A percentile compares a stretch with the other conserved stretches of the same genome.
phyloP scores from a whole-genome alignment of 2,329 filamentous ascomycete genomes.

The Talaromyces sp. region DNA sequence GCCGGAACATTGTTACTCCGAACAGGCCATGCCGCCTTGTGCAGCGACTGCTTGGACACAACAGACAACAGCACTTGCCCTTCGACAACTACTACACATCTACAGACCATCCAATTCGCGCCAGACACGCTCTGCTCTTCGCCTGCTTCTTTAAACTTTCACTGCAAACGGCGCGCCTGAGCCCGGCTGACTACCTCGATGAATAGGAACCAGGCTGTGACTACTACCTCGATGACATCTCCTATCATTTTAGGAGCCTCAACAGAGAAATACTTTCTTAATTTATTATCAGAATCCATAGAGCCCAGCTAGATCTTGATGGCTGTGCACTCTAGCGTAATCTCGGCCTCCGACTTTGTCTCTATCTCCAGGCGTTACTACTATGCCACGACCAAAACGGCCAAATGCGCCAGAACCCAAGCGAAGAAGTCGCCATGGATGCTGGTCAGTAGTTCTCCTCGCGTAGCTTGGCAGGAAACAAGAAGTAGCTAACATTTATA shows the following conservation, averaged over 20 bases:
- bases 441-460: constrained; percentile 50
- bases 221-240: constrained; percentile 10
- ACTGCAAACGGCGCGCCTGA: constrained; percentile 6
- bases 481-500: background rate
- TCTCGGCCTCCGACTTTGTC: background rate
- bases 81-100: background rate
- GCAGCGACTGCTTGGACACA: no score
- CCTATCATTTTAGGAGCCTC: constrained; percentile 13
- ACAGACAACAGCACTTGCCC: background rate
- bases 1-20: background rate
- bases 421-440: constrained; percentile 63
- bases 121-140: background rate
- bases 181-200: constrained; percentile 11
- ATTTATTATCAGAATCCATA: background rate
- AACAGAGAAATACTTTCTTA: constrained; percentile 11
- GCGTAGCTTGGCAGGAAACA: background rate
- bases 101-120: background rate
- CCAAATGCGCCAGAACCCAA: constrained; percentile 61
- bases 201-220: constrained; percentile 10
- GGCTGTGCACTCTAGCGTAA: constrained; percentile 4
- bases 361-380: background rate
- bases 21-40: background rate
- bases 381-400: constrained; percentile 64
- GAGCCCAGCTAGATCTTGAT: constrained; percentile 9
- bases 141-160: background rate